Evolutionary conservation across 2,329 filamentous ascomycete genomes (phyloP).

Genomic region (Ilyonectria mors-panacis): DNA sequence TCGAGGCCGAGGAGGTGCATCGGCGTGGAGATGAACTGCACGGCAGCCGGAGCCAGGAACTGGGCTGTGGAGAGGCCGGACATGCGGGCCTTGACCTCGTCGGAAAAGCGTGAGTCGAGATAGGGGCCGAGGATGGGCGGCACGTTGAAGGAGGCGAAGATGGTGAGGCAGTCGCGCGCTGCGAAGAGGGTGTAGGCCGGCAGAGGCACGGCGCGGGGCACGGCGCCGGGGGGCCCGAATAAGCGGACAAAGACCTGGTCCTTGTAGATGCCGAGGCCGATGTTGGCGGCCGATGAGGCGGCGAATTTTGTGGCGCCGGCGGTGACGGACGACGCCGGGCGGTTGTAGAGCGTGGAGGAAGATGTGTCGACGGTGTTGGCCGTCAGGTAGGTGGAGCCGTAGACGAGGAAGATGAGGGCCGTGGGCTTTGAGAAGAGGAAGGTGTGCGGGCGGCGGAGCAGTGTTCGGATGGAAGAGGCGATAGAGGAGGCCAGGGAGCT

Average conservation of each 20-base stretch:
- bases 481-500: slow-evolving; percentile 72
- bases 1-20: slow-evolving; percentile 89
- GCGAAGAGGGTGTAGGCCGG: slow-evolving; percentile 85
- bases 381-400: slow-evolving; percentile 90
- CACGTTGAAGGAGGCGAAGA: slow-evolving; percentile 93
- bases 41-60: slow-evolving; percentile 82
- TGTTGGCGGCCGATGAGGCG: slow-evolving; percentile 85
- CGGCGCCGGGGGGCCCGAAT: slow-evolving; percentile 75
- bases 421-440: slow-evolving; percentile 78
- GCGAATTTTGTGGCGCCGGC: slow-evolving; percentile 85
- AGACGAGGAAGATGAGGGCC: slow-evolving; percentile 80
- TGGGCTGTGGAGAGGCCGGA: slow-evolving; percentile 78
- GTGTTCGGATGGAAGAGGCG: slow-evolving; percentile 67
- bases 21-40: slow-evolving; percentile 86
- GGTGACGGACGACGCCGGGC: slow-evolving; percentile 74
- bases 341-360: slow-evolving; percentile 73
- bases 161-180: slow-evolving; percentile 86
- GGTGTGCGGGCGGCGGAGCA: slow-evolving; percentile 72
- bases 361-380: slow-evolving; percentile 90
- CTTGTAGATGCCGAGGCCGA: slow-evolving; percentile 90
- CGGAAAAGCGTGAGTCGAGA: slow-evolving; percentile 69
- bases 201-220: slow-evolving; percentile 73
- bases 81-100: slow-evolving; percentile 61
- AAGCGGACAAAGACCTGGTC: slow-evolving; percentile 88
- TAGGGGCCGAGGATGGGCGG: slow-evolving; percentile 83